A percentile compares a stretch with the other conserved stretches of the same genome.
These are phyloP conservation scores for Neurospora pannonica DNA, from an alignment of 495 filamentous ascomycete species.

Conservation along the genomic window DNA sequence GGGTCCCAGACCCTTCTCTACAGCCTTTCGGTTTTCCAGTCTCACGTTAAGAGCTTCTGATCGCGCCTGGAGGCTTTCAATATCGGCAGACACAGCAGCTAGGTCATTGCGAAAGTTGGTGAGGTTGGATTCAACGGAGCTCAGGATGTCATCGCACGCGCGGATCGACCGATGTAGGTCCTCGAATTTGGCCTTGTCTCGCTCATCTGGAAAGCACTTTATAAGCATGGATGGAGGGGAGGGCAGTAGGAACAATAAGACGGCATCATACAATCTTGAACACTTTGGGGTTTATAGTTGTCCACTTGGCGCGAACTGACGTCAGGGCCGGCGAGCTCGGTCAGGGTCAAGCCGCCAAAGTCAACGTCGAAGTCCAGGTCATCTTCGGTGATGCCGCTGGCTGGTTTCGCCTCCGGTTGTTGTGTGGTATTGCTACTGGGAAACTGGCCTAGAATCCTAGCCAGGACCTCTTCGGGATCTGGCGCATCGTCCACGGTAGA, in stretches of 20 bases:
- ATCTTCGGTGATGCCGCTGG: slow-evolving; percentile 29
- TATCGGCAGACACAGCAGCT: slow-evolving; percentile 84
- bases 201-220: slow-evolving; percentile 49
- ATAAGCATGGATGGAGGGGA: slow-evolving; percentile 21
- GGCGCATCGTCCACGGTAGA: slow-evolving; percentile 44
- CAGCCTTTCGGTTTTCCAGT: slow-evolving; percentile 77
- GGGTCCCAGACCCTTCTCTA: slow-evolving; percentile 81
- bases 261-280: slow-evolving; percentile 60
- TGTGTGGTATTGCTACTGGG: slow-evolving; percentile 5
- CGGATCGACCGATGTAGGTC: slow-evolving; percentile 82
- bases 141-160: slow-evolving; percentile 87
- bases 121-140: slow-evolving; percentile 84
- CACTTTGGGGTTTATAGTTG: slow-evolving; percentile 53
- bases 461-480: slow-evolving; percentile 67
- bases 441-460: slow-evolving; percentile 54
- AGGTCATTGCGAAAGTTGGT: slow-evolving; percentile 89
- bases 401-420: not conserved
- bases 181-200: slow-evolving; percentile 80
- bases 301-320: slow-evolving; percentile 29
- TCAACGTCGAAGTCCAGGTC: slow-evolving; percentile 52
- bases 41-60: slow-evolving; percentile 78
- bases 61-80: slow-evolving; percentile 81
- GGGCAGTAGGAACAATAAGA: slow-evolving; percentile 7
- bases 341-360: slow-evolving; percentile 66
- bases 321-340: slow-evolving; percentile 52